Base-by-base conservation (phyloP, 2,329 filamentous ascomycete genomes). In the Epichloe baconii region DNA sequence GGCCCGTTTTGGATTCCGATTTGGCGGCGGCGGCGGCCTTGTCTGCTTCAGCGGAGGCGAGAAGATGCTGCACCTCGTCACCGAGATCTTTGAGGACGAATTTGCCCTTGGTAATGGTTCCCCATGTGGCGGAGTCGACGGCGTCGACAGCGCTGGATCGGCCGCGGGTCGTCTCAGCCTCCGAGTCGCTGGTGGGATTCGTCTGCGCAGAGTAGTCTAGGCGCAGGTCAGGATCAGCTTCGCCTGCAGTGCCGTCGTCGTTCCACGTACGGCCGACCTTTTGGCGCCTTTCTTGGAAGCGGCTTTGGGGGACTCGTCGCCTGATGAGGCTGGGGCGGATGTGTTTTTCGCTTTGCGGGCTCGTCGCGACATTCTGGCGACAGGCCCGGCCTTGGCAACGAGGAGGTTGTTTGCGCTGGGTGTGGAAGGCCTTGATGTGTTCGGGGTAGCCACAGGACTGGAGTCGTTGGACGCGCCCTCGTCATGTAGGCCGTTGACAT, bases 61-160 rank as follows among this genome's bases (percentile, higher is more conserved):
- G 75, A 52, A 98, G 96, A 37, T 82, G 85, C 61, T 95, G 84
- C 15, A 98, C 88, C 68, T 98, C 89, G 58, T 95, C 88, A 54
- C 90, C 91, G 6, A 98, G 71, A 61, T 98, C 93, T 62, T 87
- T 95, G 56, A 98, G 73, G 47, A 97, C 84, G 61, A 97, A 98
- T 63, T 96, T 87, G 48, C 93, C 93, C 69, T 91, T 90, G 49
- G 78, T 79, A 14, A 86, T 95, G 37, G 79, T 86, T 37, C 93
- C 93, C 88, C 89, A 96, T 1, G 86, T 82, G 12, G 83, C 80
- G 48, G 86, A 78, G 55, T 88, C 82, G 35, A 96, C 82, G 42
- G 80, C 78, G 60, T 94, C 86, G 3, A 94, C 69, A 10, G 78
- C 77, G 21, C 79, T 75, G 15, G 76, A 73, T 47, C 78, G 75